Conservation (phyloP, 805 yeast genomes). For the Candida gorgasii region DNA sequence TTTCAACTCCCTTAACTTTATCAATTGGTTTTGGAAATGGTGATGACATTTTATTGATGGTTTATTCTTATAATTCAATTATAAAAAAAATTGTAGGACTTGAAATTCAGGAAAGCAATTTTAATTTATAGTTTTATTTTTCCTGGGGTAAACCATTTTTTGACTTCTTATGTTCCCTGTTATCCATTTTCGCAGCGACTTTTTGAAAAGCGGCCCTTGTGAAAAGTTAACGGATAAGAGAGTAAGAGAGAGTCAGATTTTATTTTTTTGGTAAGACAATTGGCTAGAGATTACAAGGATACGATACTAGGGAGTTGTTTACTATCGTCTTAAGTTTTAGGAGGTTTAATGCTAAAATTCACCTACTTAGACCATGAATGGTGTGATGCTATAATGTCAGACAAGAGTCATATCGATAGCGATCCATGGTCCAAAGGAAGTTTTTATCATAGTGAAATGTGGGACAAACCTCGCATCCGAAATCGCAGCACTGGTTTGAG, state of each 20-base stretch:
- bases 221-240: slow-evolving; percentile 5
- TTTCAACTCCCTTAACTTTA: slow-evolving; percentile 51
- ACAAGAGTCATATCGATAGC: slow-evolving; percentile 3
- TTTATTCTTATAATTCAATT: not conserved
- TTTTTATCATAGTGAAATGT: not conserved
- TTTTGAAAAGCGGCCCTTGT: slow-evolving; percentile 7
- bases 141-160: slow-evolving; percentile 5
- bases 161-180: slow-evolving; percentile 5
- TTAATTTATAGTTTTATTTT: slow-evolving; percentile 7
- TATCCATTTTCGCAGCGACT: slow-evolving; percentile 8
- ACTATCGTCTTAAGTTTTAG: not conserved
- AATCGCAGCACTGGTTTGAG: slow-evolving; percentile 1
- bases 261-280: not conserved
- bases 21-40: slow-evolving; percentile 49
- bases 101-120: slow-evolving; percentile 8
- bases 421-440: slow-evolving; percentile 9
- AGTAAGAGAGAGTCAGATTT: slow-evolving; percentile 2
- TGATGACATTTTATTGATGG: slow-evolving; percentile 27
- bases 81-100: not conserved
- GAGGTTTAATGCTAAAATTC: not conserved
- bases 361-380: not conserved
- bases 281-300: not conserved
- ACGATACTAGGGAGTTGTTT: not conserved
- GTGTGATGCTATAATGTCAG: not conserved
- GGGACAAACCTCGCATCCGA: slow-evolving; percentile 3